Base-by-base conservation (phyloP, 768 basidiomycete species). In the Gelatoporia subvermispora region DNA sequence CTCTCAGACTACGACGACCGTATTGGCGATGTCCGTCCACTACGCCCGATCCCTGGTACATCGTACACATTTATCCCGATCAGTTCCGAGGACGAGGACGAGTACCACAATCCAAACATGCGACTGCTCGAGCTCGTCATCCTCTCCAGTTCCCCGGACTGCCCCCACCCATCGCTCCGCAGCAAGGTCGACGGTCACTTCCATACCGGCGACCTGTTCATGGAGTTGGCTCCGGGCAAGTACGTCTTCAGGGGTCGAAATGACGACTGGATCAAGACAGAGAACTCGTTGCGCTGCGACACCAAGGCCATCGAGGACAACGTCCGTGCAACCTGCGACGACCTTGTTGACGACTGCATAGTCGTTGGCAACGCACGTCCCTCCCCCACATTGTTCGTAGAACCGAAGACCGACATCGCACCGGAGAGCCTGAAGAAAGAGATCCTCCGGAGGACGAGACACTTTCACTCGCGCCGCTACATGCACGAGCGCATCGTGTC, bases 231-330 rank as follows among this genome's bases (percentile, higher is more conserved):
- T 1, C 72, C 78, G 3, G 83, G 84, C 0, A 70, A 67, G 54
- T 89, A 82, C 60, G 63, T 79, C 24, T 87, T 78, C 55, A 77
- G 82, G 37, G 88, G 87, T 17, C 78, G 88, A 36, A 79, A 87
- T 50, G 87, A 90, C 54, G 87, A 90, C 65, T 88, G 87, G 88
- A 88, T 90, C 64, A 90, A 89, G 68, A 83, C 81, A 25, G 84
- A 87, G 60, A 85, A 78, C 61, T 84, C 85, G 59, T 67, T 88
- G 52, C 77, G 87, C 46, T 88, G 87, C 58, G 87, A 90, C 57
- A 88, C 88, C 45, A 84, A 80, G 77, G 76, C 86, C 25, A 88
- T 91, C 59, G 88, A 90, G 65, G 86, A 91, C 52, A 85, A 88
- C 57, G 73, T 81, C 20, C 79, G 82, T 34, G 64, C 70, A 22